Evolutionary conservation across 495 filamentous ascomycete species (phyloP), one percentile per base, ranked within the genome.

Genomic region (Neurospora sp.): DNA sequence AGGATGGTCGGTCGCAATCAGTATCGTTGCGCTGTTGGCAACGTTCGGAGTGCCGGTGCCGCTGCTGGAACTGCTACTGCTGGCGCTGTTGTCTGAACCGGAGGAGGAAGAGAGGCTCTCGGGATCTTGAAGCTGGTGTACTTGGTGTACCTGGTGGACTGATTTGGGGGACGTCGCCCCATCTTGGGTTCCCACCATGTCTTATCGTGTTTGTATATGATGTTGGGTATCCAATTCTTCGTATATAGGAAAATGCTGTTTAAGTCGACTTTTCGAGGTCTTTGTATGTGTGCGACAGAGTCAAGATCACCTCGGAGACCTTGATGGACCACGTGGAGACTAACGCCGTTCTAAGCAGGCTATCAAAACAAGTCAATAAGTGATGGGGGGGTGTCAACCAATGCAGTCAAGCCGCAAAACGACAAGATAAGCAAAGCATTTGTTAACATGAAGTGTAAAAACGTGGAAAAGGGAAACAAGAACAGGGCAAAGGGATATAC

Each of bases 1-100:
- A 38, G 80, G 79, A 35, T 81, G 80, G 53, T 79, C 77, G 70
- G 65, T 68, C 39, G 68, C 68, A n/a, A 69, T 74, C n/a, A 68
- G 70, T 35, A 75, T 42, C 2, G 74, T 73, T 70, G 75, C 74
- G 27, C 73, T 68, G 31, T 53, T 74, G 16, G 73, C 65, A 17
- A 17, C 53, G 8, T 2, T 40, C 6, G 71, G 31, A 3, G 74
- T 44, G 17, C 70, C 72, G 20, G 61, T 37, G 37, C 39, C 48
- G 17, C 42, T 71, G 70, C 72, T 42, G 20, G 38, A 40, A 37
- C 14, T 69, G 10, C 71, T 70, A n/a, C 53, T 73, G 38, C 59
- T 40, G 65, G 53, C 53, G 53, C 53, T 65, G 53, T 65, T 65
- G 31, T 35, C 53, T 65, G 53, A 65, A 17, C 7, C 14, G 22